Conservation (phyloP, 129 eudicot genomes). For the Flaveria sonorensis region DNA sequence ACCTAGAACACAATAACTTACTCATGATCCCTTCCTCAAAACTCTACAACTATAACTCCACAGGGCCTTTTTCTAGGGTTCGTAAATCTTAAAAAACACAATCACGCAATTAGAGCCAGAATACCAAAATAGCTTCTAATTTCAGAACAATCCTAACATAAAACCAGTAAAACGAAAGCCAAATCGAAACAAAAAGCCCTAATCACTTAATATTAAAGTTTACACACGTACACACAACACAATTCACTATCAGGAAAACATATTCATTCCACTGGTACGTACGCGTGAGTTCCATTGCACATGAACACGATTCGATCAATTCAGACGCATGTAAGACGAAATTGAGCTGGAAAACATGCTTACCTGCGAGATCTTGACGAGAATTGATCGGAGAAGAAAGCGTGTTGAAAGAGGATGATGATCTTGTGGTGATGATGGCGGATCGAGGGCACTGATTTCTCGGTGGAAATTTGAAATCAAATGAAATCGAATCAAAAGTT, state of each 20-base stretch:
- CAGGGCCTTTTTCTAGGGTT: constrained; percentile 6
- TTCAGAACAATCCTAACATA: background rate
- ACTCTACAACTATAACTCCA: constrained; percentile 33
- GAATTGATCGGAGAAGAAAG: constrained; percentile 38
- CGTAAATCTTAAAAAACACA: background rate
- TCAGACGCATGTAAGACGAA: background rate
- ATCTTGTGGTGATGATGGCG: background rate
- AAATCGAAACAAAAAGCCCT: background rate
- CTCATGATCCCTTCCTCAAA: constrained; percentile 24
- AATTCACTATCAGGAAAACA: background rate
- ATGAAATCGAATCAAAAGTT: background rate
- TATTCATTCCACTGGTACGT: background rate
- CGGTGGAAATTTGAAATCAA: constrained; percentile 22
- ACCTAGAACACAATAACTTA: constrained; percentile 1
- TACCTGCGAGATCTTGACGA: constrained; percentile 26
- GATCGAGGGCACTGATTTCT: constrained; percentile 35
- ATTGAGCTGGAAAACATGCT: background rate
- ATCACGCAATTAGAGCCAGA: background rate
- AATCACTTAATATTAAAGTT: background rate
- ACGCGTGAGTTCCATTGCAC: constrained; percentile 13
- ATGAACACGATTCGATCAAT: constrained; percentile 11
- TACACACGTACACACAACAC: background rate
- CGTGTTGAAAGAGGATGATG: constrained; percentile 28
- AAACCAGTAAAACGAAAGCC: background rate
- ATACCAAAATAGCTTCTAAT: background rate